Evolutionary conservation across 2,329 filamentous ascomycete species (phyloP).

Genomic region (Fusarium sp.): DNA sequence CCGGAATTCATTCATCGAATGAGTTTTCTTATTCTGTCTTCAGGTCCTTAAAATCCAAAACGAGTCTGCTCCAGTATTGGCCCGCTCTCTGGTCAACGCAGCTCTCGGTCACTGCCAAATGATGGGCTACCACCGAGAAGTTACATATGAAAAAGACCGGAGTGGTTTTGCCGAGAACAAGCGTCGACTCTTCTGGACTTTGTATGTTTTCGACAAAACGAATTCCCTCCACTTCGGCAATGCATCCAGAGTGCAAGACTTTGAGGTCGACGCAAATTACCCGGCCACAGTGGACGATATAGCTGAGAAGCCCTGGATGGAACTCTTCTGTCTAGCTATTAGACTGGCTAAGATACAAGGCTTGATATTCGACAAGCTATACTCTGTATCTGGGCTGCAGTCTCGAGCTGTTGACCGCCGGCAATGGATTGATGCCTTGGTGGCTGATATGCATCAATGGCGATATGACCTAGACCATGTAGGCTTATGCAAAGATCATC

Average conservation of each 20-base stretch:
- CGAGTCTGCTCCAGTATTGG: slow-evolving; percentile 22
- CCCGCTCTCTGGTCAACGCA: slow-evolving; percentile 23
- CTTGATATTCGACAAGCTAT: slow-evolving; percentile 28
- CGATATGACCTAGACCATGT: slow-evolving; percentile 23
- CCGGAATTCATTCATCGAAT: rapidly evolving
- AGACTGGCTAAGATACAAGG: slow-evolving; percentile 28
- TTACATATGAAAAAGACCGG: slow-evolving; percentile 28
- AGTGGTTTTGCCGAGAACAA: slow-evolving; percentile 18
- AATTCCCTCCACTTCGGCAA: slow-evolving; percentile 31
- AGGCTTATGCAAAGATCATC: background rate
- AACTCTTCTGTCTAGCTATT: slow-evolving; percentile 24
- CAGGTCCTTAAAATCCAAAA: slow-evolving; percentile 37
- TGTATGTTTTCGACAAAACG: slow-evolving; percentile 40
- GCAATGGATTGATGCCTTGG: slow-evolving; percentile 19
- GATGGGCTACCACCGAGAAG: slow-evolving; percentile 39
- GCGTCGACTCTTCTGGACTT: slow-evolving; percentile 36
- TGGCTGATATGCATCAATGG: slow-evolving; percentile 28
- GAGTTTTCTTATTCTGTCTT: rapidly evolving
- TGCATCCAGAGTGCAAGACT: slow-evolving; percentile 35
- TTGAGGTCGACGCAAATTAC: slow-evolving; percentile 31
- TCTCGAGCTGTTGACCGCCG: slow-evolving; percentile 17
- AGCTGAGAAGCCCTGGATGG: slow-evolving; percentile 24
- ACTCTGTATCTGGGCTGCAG: slow-evolving; percentile 19
- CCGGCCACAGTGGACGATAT: slow-evolving; percentile 13
- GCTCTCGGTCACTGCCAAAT: slow-evolving; percentile 39